A percentile compares a stretch with the other conserved stretches of the same genome.
Evolutionary conservation across 345 rosid species (phyloP).

Genomic region (Citrus australasica): DNA sequence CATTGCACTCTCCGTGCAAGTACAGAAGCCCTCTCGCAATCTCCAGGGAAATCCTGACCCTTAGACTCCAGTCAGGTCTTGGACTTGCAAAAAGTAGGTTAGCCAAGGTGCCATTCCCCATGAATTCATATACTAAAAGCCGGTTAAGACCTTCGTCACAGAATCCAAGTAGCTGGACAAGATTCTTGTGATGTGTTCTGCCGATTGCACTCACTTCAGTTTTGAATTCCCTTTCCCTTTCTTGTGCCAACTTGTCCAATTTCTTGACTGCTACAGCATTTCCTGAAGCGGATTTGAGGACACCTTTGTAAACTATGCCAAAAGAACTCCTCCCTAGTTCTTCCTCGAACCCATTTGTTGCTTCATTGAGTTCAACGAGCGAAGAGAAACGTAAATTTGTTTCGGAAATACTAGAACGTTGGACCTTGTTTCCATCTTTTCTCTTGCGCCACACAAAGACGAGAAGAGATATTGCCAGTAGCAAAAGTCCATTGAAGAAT

Average conservation of each 20-base stretch:
- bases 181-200: conserved; percentile 22
- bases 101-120: conserved; percentile 19
- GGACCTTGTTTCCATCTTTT: neutral
- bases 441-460: neutral
- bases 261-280: conserved; percentile 24
- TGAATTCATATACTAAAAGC: conserved; percentile 21
- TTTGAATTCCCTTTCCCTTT: conserved; percentile 24
- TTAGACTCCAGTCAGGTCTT: conserved; percentile 20
- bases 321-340: conserved; percentile 34
- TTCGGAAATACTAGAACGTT: neutral
- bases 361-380: conserved; percentile 19
- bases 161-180: conserved; percentile 24
- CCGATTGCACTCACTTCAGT: conserved; percentile 30
- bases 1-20: conserved; percentile 24
- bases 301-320: conserved; percentile 31
- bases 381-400: conserved; percentile 18
- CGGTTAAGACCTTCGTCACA: conserved; percentile 20
- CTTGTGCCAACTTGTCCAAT: conserved; percentile 17
- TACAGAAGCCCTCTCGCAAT: conserved; percentile 22
- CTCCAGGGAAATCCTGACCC: conserved; percentile 19
- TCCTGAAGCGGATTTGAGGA: conserved; percentile 10
- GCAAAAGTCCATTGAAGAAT: conserved; percentile 6
- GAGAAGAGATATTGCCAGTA: neutral
- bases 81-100: conserved; percentile 9
- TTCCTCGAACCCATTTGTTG: conserved; percentile 27